Evolutionary conservation across 192 early-diverging fungal genomes (phyloP).

Genomic region (Rhizoclosmatium sp.): DNA sequence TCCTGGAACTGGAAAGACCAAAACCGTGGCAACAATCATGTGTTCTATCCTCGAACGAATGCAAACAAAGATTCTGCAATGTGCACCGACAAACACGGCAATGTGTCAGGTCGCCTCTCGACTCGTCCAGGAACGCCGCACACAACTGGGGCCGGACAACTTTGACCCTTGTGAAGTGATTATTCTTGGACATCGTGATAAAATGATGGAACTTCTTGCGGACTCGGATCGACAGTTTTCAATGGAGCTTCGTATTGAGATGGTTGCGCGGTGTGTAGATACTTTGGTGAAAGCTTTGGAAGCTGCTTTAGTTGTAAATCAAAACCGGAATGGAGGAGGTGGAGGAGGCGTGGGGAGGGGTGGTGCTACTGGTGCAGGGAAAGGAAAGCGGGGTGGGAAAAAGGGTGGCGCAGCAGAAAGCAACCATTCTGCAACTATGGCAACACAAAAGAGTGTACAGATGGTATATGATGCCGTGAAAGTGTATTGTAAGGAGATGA

Average conservation of each 20-base stretch:
- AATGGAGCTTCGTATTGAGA: constrained; percentile 20
- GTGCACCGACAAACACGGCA: constrained; percentile 23
- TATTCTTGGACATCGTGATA: constrained; percentile 29
- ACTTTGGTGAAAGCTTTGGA: background rate
- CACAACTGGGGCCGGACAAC: background rate
- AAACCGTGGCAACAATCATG: constrained; percentile 15
- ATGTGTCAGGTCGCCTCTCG: constrained; percentile 19
- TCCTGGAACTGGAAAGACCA: constrained; percentile 27
- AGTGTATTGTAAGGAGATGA: constrained; percentile 10
- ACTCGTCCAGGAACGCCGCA: background rate
- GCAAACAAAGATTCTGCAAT: constrained; percentile 26
- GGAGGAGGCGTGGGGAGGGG: background rate
- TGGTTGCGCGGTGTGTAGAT: constrained; percentile 14
- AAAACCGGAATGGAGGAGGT: background rate
- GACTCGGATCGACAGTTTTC: constrained; percentile 15
- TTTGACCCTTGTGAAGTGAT: constrained; percentile 20
- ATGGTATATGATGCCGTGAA: background rate
- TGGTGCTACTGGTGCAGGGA: background rate
- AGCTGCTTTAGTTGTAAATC: background rate
- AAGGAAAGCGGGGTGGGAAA: background rate
- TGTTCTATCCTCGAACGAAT: background rate
- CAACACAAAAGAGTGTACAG: background rate
- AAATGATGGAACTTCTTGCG: constrained; percentile 3
- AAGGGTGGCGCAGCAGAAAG: background rate
- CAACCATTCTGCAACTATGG: background rate